Base-by-base conservation (phyloP, 1,284 basidiomycete genomes). In the Austropuccinia psidii region DNA sequence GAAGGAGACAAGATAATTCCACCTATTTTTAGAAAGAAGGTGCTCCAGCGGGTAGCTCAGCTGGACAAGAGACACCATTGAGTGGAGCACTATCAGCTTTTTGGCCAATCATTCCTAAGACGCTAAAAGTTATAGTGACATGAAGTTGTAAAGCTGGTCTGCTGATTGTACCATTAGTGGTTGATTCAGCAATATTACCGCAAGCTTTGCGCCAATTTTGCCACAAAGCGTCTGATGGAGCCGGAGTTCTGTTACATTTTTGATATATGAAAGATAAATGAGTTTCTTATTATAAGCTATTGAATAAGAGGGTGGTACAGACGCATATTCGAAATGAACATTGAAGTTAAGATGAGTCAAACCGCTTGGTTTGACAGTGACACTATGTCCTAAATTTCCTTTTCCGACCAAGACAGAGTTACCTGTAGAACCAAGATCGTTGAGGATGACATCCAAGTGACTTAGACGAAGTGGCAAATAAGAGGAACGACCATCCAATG, bases 401-500 rank as follows among this genome's bases (percentile, higher is more conserved):
- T 47, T 60, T 1, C 29, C 68, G 45, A 72, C 57, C n/a, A 35
- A 49, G 5, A 72, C 29, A 19, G 55, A 13, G n/a, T 49, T 33
- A n/a, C 57, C n/a, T 4, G 68, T 61, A 4, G 58, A 58, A 19
- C 68, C 68, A 13, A 72, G 57, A 27, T 72, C 68, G 57, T 24
- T 52, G 21, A 72, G 21, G 39, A 35, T 37, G 0, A 54, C 58
- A 15, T 54, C 4, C 27, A 72, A 72, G 68, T 31, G 27, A 5
- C 43, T 19, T 27, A 72, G 21, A 7, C 43, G 6, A 0, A 35
- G 37, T 17, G 68, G 68, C 15, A 72, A 45, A 24, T 61, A 72
- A 19, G 68, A 72, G 4, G 55, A 3, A 6, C 68, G 27, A 31
- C 57, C 68, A 47, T 72, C 68, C 8, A 72, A 37, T 19, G 27